A percentile compares a stretch with the other conserved stretches of the same genome.
Evolutionary conservation across 2,329 filamentous ascomycete species (phyloP).

Genomic region (Botryotinia globosa): DNA sequence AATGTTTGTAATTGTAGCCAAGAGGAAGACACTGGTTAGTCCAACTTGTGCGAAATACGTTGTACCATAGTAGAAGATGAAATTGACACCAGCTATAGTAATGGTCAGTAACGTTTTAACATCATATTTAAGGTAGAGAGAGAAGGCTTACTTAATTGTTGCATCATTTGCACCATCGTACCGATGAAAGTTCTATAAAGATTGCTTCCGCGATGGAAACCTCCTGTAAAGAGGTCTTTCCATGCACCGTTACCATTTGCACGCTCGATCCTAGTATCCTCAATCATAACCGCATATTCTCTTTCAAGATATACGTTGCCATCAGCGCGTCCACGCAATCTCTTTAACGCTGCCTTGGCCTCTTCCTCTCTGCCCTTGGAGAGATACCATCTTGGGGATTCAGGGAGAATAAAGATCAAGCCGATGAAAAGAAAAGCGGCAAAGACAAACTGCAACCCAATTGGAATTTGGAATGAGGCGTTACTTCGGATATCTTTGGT

Average conservation of each 20-base stretch:
- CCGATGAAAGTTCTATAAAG: conserved; percentile 69
- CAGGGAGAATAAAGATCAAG: conserved; percentile 33
- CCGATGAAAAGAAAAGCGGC: conserved; percentile 36
- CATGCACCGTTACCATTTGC: conserved; percentile 65
- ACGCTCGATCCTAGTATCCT: conserved; percentile 65
- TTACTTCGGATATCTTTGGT: conserved; percentile 60
- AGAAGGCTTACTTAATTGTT: conserved; percentile 52
- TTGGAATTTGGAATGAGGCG: conserved; percentile 75
- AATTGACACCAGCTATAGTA: conserved; percentile 76
- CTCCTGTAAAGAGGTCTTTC: conserved; percentile 65
- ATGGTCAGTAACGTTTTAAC: neutral
- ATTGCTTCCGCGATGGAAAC: conserved; percentile 60
- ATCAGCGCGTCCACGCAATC: conserved; percentile 53
- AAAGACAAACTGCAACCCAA: conserved; percentile 77
- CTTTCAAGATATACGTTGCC: conserved; percentile 43
- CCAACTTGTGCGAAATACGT: conserved; percentile 81
- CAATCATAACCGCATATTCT: conserved; percentile 47
- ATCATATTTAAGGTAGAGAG: conserved; percentile 22
- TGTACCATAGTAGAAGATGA: conserved; percentile 88
- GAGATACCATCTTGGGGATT: conserved; percentile 41
- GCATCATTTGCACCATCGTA: conserved; percentile 78
- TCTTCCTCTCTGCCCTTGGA: conserved; percentile 37
- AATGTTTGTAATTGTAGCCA: conserved; percentile 69
- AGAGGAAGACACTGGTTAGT: conserved; percentile 70
- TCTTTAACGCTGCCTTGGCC: conserved; percentile 62